phyloP scores from a whole-genome alignment of 2,329 filamentous ascomycete species.

The Hymenoscyphus repandus region DNA sequence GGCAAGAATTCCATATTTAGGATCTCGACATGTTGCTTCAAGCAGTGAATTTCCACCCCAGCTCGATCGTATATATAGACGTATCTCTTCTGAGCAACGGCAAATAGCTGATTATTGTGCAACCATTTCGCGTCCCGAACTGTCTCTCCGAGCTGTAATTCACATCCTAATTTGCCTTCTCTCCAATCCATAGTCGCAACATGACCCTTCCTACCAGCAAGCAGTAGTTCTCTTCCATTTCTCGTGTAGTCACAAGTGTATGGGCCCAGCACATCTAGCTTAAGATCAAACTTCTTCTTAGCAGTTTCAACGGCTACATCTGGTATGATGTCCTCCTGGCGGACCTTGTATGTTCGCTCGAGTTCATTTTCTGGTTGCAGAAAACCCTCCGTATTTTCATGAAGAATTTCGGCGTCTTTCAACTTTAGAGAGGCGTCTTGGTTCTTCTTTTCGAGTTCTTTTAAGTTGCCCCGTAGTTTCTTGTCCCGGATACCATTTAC shows the following conservation, averaged over 20 bases:
- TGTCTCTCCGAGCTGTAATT: slow-evolving; percentile 86
- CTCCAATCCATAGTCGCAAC: slow-evolving; percentile 96
- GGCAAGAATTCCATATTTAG: slow-evolving; percentile 93
- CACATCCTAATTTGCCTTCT: slow-evolving; percentile 83
- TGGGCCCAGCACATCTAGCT: slow-evolving; percentile 75
- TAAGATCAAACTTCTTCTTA: slow-evolving; percentile 89
- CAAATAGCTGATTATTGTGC: slow-evolving; percentile 92
- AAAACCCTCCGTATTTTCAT: slow-evolving; percentile 81
- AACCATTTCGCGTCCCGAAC: slow-evolving; percentile 86
- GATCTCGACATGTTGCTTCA: slow-evolving; percentile 86
- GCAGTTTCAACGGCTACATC: slow-evolving; percentile 77
- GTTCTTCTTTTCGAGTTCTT: slow-evolving; percentile 74
- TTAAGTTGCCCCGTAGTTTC: slow-evolving; percentile 79
- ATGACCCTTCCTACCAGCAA: slow-evolving; percentile 90
- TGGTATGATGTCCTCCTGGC: slow-evolving; percentile 76
- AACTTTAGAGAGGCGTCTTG: slow-evolving; percentile 75
- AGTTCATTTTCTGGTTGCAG: slow-evolving; percentile 83
- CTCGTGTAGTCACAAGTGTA: slow-evolving; percentile 86
- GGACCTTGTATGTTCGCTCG: slow-evolving; percentile 87
- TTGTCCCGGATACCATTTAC: slow-evolving; percentile 75
- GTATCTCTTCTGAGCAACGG: slow-evolving; percentile 92
- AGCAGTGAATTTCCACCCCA: slow-evolving; percentile 86
- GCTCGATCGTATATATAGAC: slow-evolving; percentile 93
- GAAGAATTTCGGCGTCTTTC: slow-evolving; percentile 90
- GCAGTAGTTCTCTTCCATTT: slow-evolving; percentile 78